Evolutionary conservation across 169 alveolate species (phyloP).

Genomic region (Plasmodium gallinaceum): DNA sequence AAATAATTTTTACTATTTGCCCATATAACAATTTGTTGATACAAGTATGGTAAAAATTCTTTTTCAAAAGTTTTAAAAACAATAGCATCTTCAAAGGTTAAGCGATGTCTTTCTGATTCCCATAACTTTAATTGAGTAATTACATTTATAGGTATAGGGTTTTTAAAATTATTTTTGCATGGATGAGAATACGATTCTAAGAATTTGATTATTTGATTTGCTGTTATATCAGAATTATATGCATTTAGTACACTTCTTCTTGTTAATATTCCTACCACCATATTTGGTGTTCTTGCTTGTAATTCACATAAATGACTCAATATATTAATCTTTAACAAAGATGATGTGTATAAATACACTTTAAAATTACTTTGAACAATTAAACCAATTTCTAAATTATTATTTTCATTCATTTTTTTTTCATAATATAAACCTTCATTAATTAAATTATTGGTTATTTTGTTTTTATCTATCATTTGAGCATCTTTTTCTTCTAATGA

Average conservation of each 20-base stretch:
- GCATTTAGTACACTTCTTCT: conserved; percentile 89
- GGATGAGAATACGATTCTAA: conserved; percentile 88
- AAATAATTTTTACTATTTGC: conserved; percentile 87
- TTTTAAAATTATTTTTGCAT: conserved; percentile 76
- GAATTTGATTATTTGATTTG: conserved; percentile 90
- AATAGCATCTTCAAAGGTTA: conserved; percentile 84
- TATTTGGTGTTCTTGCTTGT: conserved; percentile 90
- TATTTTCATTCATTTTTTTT: conserved; percentile 50
- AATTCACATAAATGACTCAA: conserved; percentile 90
- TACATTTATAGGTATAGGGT: conserved; percentile 89
- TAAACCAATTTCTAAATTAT: conserved; percentile 85
- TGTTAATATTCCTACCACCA: conserved; percentile 90
- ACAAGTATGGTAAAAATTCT: conserved; percentile 87
- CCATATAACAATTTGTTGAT: conserved; percentile 88
- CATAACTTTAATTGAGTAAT: conserved; percentile 90
- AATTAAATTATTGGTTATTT: conserved; percentile 15
- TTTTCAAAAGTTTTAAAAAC: conserved; percentile 86
- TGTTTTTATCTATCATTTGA: background rate
- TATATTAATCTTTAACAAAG: conserved; percentile 88
- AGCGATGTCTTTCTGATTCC: conserved; percentile 91
- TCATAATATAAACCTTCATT: conserved; percentile 34
- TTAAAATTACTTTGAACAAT: conserved; percentile 92
- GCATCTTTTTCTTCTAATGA: background rate
- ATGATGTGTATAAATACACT: conserved; percentile 91
- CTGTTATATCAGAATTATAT: conserved; percentile 89